Conservation (phyloP, 1,139 yeast genomes). For the Hyphopichia fennica region DNA sequence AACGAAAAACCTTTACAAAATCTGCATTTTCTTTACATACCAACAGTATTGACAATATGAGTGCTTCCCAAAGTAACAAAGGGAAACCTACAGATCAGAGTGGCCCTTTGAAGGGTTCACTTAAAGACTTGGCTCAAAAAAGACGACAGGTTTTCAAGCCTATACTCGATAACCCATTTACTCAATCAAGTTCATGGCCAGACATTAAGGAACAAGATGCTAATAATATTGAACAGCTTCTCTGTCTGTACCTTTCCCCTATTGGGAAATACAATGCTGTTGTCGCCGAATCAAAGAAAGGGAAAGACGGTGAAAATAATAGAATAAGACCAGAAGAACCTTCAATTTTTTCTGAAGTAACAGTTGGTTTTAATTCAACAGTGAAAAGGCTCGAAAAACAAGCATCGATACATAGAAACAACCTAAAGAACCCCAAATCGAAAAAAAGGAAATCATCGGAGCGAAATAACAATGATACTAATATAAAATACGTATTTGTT, state of each 20-base stretch:
- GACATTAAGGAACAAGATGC: constrained; percentile 39
- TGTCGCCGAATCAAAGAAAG: constrained; percentile 9
- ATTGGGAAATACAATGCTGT: constrained; percentile 34
- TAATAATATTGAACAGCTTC: constrained; percentile 37
- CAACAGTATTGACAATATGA: too few relatives aligned
- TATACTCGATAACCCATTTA: constrained; percentile 58
- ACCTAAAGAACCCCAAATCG: constrained; percentile 9
- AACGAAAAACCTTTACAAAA: too few relatives aligned
- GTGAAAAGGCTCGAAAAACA: constrained; percentile 51
- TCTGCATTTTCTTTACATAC: too few relatives aligned
- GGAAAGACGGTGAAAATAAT: constrained; percentile 1
- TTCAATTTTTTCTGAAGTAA: constrained; percentile 22
- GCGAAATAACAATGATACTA: background rate
- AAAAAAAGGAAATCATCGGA: constrained; percentile 1
- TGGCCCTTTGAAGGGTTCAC: constrained; percentile 22
- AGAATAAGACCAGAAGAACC: constrained; percentile 21
- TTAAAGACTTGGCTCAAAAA: constrained; percentile 44
- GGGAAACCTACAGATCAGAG: constrained; percentile 4
- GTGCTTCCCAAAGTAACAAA: too few relatives aligned
- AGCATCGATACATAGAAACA: constrained; percentile 22
- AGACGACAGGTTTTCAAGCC: constrained; percentile 60
- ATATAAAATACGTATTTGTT: constrained; percentile 48
- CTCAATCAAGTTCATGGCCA: constrained; percentile 55
- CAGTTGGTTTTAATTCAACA: constrained; percentile 57
- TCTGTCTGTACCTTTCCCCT: constrained; percentile 36